A percentile compares a stretch with the other conserved stretches of the same genome.
Conservation (phyloP, 441 rosid species). For the Erodium trifolium region DNA sequence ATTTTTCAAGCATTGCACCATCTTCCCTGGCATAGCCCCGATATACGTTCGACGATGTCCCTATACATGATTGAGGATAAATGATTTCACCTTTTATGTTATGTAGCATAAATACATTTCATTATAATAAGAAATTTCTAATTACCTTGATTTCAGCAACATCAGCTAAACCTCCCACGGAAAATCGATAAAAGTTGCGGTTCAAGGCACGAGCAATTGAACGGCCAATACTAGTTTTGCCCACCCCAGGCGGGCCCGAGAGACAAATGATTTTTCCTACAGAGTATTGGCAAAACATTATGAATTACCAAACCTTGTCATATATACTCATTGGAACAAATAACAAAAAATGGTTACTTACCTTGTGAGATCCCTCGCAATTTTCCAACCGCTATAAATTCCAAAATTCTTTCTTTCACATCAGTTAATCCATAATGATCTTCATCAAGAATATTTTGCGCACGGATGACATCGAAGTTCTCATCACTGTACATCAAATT, state of each 20-base stretch:
- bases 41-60: slow-evolving; percentile 94
- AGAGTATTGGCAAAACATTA: slow-evolving; percentile 16
- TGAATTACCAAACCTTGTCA: slow-evolving; percentile 8
- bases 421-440: slow-evolving; percentile 89
- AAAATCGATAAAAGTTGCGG: slow-evolving; percentile 78
- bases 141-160: slow-evolving; percentile 93
- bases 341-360: slow-evolving; percentile 22
- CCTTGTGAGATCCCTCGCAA: slow-evolving; percentile 98
- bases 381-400: slow-evolving; percentile 97
- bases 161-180: slow-evolving; percentile 92
- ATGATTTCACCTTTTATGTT: neutral
- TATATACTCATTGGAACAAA: neutral
- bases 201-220: slow-evolving; percentile 91
- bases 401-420: slow-evolving; percentile 93
- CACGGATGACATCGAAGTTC: slow-evolving; percentile 73
- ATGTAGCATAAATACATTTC: neutral
- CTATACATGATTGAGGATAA: slow-evolving; percentile 27
- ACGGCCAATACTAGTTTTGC: slow-evolving; percentile 96
- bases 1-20: slow-evolving; percentile 95
- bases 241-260: slow-evolving; percentile 97
- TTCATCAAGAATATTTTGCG: slow-evolving; percentile 80
- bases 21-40: slow-evolving; percentile 98
- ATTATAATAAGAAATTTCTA: slow-evolving; percentile 4
- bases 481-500: slow-evolving; percentile 54
- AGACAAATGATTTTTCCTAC: slow-evolving; percentile 93